phyloP scores from a whole-genome alignment of 352 stramenopile genomes.

The Pythium biforme region DNA sequence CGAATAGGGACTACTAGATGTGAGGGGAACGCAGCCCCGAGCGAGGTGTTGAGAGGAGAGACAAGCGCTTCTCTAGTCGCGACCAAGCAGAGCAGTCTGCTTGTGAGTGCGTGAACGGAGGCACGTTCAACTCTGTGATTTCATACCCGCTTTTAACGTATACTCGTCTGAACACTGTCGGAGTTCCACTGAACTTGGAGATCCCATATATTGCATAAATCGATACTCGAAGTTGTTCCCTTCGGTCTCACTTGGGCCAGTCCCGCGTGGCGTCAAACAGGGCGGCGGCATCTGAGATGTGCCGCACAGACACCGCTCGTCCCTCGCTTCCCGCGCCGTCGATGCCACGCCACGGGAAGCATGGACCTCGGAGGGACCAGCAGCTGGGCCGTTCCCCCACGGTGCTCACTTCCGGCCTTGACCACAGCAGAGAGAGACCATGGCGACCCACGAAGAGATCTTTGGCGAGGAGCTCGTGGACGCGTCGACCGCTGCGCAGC shows the following conservation, averaged over 20 bases:
- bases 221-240: neutral
- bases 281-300: neutral
- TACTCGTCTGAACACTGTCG: no score
- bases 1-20: no score
- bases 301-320: neutral
- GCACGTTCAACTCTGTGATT: no score
- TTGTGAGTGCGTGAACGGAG: no score
- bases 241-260: neutral
- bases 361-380: neutral
- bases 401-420: neutral
- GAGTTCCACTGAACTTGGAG: no score
- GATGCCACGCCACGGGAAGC: neutral
- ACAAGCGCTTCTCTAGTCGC: no score
- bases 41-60: no score
- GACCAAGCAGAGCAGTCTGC: no score
- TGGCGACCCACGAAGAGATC: constrained; percentile 17
- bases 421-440: neutral
- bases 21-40: no score
- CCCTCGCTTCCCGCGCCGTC: neutral
- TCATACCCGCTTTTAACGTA: no score
- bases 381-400: neutral
- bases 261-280: neutral
- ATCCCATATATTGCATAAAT: neutral
- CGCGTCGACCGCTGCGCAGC: constrained; percentile 20
- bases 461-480: constrained; percentile 33